phyloP scores from a whole-genome alignment of 1,139 yeast genomes.

The Candida albicans region DNA sequence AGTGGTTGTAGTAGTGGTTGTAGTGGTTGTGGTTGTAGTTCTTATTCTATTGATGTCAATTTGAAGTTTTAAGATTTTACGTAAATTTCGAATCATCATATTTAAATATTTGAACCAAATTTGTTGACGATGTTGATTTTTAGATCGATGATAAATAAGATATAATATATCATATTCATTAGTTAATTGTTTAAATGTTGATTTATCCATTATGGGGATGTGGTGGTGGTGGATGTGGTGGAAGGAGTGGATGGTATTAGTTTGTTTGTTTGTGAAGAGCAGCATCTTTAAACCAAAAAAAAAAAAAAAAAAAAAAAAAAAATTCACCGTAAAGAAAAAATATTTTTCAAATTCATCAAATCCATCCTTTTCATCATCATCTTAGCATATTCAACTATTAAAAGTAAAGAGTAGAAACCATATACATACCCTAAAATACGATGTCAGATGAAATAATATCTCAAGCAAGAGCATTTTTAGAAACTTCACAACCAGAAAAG shows the following conservation, averaged over 20 bases:
- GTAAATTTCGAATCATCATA: conserved; percentile 58
- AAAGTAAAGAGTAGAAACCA: neutral
- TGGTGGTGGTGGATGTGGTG: neutral
- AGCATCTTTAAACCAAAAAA: neutral
- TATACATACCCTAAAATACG: no score
- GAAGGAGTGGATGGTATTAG: neutral
- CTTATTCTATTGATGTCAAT: conserved; percentile 20
- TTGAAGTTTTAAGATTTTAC: conserved; percentile 34
- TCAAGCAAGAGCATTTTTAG: conserved; percentile 33
- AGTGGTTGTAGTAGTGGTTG: no score
- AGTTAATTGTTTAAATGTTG: conserved; percentile 13
- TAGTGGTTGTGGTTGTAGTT: no score
- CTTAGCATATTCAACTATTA: neutral
- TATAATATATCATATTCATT: conserved; percentile 60
- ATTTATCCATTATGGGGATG: conserved; percentile 9
- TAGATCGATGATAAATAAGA: conserved; percentile 66
- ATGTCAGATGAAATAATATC: conserved; percentile 18
- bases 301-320: neutral
- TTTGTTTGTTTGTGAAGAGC: no score
- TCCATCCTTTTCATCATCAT: conserved; percentile 1
- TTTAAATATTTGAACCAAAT: conserved; percentile 75
- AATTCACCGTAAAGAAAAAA: no score
- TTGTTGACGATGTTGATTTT: conserved; percentile 74
- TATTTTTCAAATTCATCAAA: conserved; percentile 3
- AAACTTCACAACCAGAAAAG: conserved; percentile 41